Evolutionary conservation across 768 basidiomycete genomes (phyloP).

Genomic region (Tricholoma matsutake): DNA sequence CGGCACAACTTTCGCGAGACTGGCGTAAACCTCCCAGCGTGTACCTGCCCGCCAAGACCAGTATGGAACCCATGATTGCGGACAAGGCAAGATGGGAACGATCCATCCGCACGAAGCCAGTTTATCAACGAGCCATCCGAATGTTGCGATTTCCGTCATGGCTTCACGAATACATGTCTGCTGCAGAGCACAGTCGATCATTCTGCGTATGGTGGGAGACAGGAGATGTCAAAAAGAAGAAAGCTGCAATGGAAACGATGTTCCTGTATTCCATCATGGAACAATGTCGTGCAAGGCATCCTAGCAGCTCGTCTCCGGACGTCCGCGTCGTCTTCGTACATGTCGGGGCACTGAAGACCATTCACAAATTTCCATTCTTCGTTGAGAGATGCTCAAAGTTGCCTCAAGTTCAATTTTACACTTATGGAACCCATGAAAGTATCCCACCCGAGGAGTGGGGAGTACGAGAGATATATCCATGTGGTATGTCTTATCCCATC

Average conservation of each 20-base stretch:
- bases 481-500: slow-evolving; percentile 42
- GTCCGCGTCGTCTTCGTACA: slow-evolving; percentile 63
- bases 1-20: slow-evolving; percentile 28
- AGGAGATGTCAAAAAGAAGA: slow-evolving; percentile 25
- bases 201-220: slow-evolving; percentile 49
- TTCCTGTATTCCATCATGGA: slow-evolving; percentile 43
- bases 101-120: slow-evolving; percentile 21
- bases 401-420: slow-evolving; percentile 55
- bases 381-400: slow-evolving; percentile 42
- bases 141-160: slow-evolving; percentile 46
- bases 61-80: slow-evolving; percentile 16
- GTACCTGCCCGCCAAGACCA: slow-evolving; percentile 15
- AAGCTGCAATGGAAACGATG: slow-evolving; percentile 39
- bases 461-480: slow-evolving; percentile 63
- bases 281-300: slow-evolving; percentile 38
- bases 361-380: slow-evolving; percentile 50
- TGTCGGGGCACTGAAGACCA: slow-evolving; percentile 46
- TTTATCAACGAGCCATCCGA: slow-evolving; percentile 39
- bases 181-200: slow-evolving; percentile 25
- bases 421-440: slow-evolving; percentile 62
- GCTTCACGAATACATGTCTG: slow-evolving; percentile 45
- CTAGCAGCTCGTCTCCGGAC: slow-evolving; percentile 33
- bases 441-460: slow-evolving; percentile 55
- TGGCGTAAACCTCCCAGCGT: slow-evolving; percentile 20
- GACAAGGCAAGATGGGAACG: slow-evolving; percentile 19